phyloP scores from a whole-genome alignment of 805 yeast genomes.

The Lipomyces kockii region DNA sequence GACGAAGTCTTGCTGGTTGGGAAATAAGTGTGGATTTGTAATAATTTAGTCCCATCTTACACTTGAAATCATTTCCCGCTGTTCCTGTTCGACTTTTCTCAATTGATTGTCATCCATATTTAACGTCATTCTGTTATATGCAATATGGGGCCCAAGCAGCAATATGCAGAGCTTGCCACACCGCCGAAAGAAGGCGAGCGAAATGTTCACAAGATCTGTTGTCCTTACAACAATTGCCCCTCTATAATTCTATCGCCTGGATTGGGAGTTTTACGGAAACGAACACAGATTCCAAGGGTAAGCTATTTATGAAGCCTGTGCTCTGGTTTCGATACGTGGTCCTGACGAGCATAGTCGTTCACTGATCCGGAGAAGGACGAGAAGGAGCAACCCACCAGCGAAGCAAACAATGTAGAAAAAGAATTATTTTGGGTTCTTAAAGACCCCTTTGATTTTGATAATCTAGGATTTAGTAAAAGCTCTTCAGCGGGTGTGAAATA shows the following conservation, averaged over 20 bases:
- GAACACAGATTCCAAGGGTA: slow-evolving; percentile 25
- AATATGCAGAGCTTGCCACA: slow-evolving; percentile 1
- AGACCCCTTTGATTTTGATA: slow-evolving; percentile 38
- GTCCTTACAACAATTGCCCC: slow-evolving; percentile 26
- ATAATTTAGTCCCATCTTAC: no score
- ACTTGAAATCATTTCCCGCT: no score
- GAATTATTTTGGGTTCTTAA: slow-evolving; percentile 30
- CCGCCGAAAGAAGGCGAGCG: slow-evolving; percentile 16
- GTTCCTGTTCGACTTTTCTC: background rate
- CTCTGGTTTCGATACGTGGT: background rate
- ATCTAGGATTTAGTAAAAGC: slow-evolving; percentile 36
- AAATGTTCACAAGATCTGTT: slow-evolving; percentile 26
- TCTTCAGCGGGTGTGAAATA: slow-evolving; percentile 33
- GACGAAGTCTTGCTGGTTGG: no score
- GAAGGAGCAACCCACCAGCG: background rate
- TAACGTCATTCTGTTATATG: background rate
- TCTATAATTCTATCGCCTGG: slow-evolving; percentile 29
- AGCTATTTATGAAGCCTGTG: background rate
- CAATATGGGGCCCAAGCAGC: background rate
- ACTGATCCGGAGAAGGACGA: background rate
- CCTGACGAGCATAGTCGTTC: background rate
- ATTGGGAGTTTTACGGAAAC: slow-evolving; percentile 17
- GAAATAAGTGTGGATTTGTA: no score
- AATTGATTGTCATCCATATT: background rate
- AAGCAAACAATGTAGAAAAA: slow-evolving; percentile 2